phyloP scores from a whole-genome alignment of 2,329 filamentous ascomycete species.

The Colletotrichum siamense region DNA sequence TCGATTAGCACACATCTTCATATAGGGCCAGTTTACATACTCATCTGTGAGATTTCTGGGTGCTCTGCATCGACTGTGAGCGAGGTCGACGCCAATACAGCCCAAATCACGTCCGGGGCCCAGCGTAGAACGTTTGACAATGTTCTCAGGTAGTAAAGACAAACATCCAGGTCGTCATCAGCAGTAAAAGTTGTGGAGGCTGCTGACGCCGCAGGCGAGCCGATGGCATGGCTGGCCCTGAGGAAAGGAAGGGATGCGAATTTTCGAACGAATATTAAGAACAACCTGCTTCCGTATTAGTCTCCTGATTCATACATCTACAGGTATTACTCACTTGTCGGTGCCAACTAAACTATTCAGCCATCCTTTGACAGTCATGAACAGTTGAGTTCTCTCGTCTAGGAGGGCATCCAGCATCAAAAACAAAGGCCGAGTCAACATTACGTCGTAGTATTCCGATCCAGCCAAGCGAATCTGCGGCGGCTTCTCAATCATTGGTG shows the following conservation, averaged over 20 bases:
- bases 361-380: conserved; percentile 82
- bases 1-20: conserved; percentile 23
- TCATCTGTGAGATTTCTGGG: conserved; percentile 48
- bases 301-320: neutral
- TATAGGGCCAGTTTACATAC: conserved; percentile 47
- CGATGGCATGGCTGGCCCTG: conserved; percentile 28
- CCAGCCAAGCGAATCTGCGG: conserved; percentile 53
- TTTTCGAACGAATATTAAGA: conserved; percentile 65
- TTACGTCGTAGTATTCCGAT: conserved; percentile 69
- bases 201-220: conserved; percentile 28
- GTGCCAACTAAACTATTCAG: conserved; percentile 70
- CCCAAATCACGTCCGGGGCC: conserved; percentile 73
- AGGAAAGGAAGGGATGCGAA: conserved; percentile 62
- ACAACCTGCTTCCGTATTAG: conserved; percentile 50
- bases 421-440: conserved; percentile 83
- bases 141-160: conserved; percentile 78
- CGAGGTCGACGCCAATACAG: conserved; percentile 68
- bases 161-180: conserved; percentile 76
- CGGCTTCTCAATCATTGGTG: conserved; percentile 37
- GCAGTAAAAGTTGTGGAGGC: conserved; percentile 45
- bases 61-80: conserved; percentile 53
- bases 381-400: conserved; percentile 75
- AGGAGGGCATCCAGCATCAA: conserved; percentile 79
- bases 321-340: conserved; percentile 57
- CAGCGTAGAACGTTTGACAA: conserved; percentile 75